Percentiles rank a stretch among this genome's conserved stretches.
Evolutionary conservation across 768 basidiomycete species (phyloP).

Genomic region (Candolleomyces aberdarensis): DNA sequence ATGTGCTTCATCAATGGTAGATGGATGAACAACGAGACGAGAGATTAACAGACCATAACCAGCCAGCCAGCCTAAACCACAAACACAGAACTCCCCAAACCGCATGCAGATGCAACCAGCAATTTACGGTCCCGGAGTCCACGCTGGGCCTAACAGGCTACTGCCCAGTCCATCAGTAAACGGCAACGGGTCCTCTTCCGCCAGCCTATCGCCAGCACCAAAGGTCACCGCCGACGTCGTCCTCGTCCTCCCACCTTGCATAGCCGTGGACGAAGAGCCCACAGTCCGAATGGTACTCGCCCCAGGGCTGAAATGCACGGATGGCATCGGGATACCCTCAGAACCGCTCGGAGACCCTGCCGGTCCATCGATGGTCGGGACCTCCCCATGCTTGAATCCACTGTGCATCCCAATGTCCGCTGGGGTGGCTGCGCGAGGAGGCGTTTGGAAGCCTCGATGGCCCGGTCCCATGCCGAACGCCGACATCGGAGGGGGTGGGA

Average conservation of each 20-base stretch:
- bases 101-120: not conserved
- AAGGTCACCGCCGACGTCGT: conserved; percentile 3
- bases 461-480: conserved; percentile 36
- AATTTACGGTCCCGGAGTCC: not conserved
- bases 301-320: conserved; percentile 7
- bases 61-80: too few species aligned
- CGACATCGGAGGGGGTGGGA: conserved; percentile 47
- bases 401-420: not conserved
- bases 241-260: conserved; percentile 6
- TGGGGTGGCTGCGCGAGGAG: conserved; percentile 13
- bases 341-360: not conserved
- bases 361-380: conserved; percentile 8
- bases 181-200: not conserved
- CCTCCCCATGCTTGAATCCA: conserved; percentile 6
- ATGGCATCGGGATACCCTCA: not conserved
- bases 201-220: not conserved
- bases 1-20: too few species aligned
- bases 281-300: conserved; percentile 8
- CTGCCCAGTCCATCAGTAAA: not conserved
- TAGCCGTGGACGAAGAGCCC: not conserved
- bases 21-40: too few species aligned
- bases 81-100: not conserved
- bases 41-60: too few species aligned
- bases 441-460: conserved; percentile 14
- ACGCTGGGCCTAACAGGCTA: not conserved